phyloP scores from a whole-genome alignment of 176 grass and related monocot species.

The Zea mays region Zm-B73-REFERENCE-NAM-5.0 NC_050096.1:161677501-161678000 shows the following conservation, averaged over 20 bases:
- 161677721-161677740: constrained; percentile 46
- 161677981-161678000: constrained; percentile 43
- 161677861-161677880: constrained; percentile 41
- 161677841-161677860: constrained; percentile 32
- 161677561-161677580: constrained; percentile 34
- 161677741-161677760: constrained; percentile 33
- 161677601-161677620: constrained; percentile 50
- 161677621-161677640: constrained; percentile 56
- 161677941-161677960: constrained; percentile 46
- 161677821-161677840: constrained; percentile 40
- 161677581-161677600: constrained; percentile 39
- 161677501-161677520: constrained; percentile 26
- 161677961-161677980: constrained; percentile 47
- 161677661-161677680: constrained; percentile 24
- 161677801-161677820: neutral
- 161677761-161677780: neutral
- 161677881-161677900: constrained; percentile 55
- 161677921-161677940: constrained; percentile 21
- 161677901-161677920: constrained; percentile 23
- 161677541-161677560: constrained; percentile 37
- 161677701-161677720: neutral
- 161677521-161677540: neutral
- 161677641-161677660: constrained; percentile 65
- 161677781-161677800: constrained; percentile 14
- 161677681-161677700: neutral